These are phyloP conservation scores for Zygoascus biomembranicola DNA, from an alignment of 805 yeast genomes.

Conservation along the genomic window DNA sequence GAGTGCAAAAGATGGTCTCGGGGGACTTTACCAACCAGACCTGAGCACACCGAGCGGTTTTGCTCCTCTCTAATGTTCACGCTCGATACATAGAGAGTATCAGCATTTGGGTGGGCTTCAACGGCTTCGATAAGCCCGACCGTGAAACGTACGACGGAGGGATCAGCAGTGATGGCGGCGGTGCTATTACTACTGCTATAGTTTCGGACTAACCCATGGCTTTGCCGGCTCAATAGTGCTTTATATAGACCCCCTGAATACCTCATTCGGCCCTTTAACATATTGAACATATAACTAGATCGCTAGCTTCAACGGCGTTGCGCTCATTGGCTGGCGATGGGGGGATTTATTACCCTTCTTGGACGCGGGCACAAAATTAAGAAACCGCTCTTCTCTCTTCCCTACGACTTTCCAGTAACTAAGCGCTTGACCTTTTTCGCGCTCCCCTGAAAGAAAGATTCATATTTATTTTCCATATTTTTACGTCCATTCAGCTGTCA, in stretches of 20 bases:
- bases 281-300: too few relatives aligned
- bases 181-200: not conserved
- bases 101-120: slow-evolving; percentile 47
- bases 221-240: too few relatives aligned
- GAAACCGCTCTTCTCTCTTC: not conserved
- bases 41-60: slow-evolving; percentile 43
- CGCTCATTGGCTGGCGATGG: not conserved
- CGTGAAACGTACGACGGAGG: slow-evolving; percentile 25
- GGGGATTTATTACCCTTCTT: not conserved
- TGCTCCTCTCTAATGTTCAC: slow-evolving; percentile 22
- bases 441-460: too few relatives aligned
- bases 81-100: slow-evolving; percentile 48
- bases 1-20: slow-evolving; percentile 31
- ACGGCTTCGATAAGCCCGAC: slow-evolving; percentile 45
- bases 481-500: too few relatives aligned
- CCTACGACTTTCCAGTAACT: too few relatives aligned
- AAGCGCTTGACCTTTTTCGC: too few relatives aligned
- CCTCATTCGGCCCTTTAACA: too few relatives aligned
- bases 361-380: not conserved
- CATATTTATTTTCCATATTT: too few relatives aligned
- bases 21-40: slow-evolving; percentile 42
- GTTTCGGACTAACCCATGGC: not conserved
- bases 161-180: not conserved
- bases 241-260: too few relatives aligned
- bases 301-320: not conserved